Base-by-base conservation (phyloP, 352 stramenopile genomes). In the Phytophthora crassamura region DNA sequence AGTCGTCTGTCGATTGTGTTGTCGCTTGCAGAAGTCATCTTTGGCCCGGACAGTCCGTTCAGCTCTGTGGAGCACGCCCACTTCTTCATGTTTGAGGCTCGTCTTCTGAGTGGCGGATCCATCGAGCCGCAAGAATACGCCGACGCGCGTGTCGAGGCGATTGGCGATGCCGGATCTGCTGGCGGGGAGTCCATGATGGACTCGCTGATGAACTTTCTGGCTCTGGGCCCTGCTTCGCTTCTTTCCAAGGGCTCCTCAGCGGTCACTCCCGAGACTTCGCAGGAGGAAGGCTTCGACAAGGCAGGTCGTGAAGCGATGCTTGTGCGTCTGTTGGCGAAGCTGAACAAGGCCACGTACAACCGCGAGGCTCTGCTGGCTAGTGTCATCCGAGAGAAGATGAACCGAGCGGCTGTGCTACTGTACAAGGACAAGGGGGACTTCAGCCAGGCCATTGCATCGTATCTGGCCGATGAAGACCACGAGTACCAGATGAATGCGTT, bases 41-140 rank as follows among this genome's bases (percentile, higher is more conserved):
- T 95, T 52, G 84, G 82, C 10, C 75, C 76, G 1, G 77, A 69
- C 10, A 87, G 69, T 35, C 60, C 58, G 9, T 95, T 95, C 54
- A 91, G 82, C 58, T 91, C 86, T 11, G 80, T 93, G 7, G 88
- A 95, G 58, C 83, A 95, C 58, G 86, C 86, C 25, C 86, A 94
- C 47, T 96, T 95, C 72, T 96, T 93, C 55, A 96, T 96, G 88
- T 96, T 96, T 54, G 88, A 96, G 56, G 88, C 88, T 33, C 82
- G 86, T n/a, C 53, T 95, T 55, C 72, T 96, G 16, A 96, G 88
- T 78, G 81, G 85, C 16, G 88, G 82, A 2, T 86, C 82, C 4
- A 95, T 95, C 39, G 88, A 95, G 50, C 77, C 86, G 2, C 84
- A 94, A 35, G 78, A 93, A 52, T 96, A 96, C 49, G 88, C 86